These are phyloP conservation scores for Colletotrichum magnum DNA, from an alignment of 2,329 filamentous ascomycete genomes.

Conservation along the genomic window DNA sequence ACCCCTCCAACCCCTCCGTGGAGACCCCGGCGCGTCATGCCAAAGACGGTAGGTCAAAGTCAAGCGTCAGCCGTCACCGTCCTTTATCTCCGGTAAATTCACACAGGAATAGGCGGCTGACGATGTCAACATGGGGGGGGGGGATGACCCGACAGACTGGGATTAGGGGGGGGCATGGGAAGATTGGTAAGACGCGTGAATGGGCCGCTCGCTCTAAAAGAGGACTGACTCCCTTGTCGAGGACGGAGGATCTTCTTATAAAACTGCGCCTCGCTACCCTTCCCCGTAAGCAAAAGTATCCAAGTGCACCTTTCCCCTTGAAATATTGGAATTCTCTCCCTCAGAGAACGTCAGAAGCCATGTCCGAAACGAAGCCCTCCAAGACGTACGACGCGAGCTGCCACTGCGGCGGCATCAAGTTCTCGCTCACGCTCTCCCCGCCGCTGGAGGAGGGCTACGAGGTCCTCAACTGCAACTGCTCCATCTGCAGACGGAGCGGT, in stretches of 20 bases:
- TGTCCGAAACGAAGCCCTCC: slow-evolving; percentile 44
- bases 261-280: neutral
- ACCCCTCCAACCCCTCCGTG: neutral
- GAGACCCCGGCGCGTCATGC: neutral
- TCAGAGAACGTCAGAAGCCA: slow-evolving; percentile 1
- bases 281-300: neutral
- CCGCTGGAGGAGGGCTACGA: slow-evolving; percentile 59
- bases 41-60: slow-evolving; percentile 3
- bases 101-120: too few relatives aligned
- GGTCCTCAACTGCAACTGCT: slow-evolving; percentile 67
- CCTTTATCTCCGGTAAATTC: neutral
- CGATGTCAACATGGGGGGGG: too few relatives aligned
- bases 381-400: slow-evolving; percentile 64
- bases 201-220: neutral
- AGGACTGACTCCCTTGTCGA: too few relatives aligned
- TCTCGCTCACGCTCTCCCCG: slow-evolving; percentile 63
- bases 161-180: neutral
- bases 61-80: neutral
- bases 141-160: too few relatives aligned
- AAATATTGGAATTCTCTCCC: too few relatives aligned
- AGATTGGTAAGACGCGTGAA: neutral
- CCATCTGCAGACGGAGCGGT: slow-evolving; percentile 65
- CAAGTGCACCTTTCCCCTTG: too few relatives aligned
- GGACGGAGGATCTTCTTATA: neutral
- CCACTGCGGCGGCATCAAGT: slow-evolving; percentile 66